Conservation (phyloP, 257 asterid species). For the Solanum bulbocastanum region DNA sequence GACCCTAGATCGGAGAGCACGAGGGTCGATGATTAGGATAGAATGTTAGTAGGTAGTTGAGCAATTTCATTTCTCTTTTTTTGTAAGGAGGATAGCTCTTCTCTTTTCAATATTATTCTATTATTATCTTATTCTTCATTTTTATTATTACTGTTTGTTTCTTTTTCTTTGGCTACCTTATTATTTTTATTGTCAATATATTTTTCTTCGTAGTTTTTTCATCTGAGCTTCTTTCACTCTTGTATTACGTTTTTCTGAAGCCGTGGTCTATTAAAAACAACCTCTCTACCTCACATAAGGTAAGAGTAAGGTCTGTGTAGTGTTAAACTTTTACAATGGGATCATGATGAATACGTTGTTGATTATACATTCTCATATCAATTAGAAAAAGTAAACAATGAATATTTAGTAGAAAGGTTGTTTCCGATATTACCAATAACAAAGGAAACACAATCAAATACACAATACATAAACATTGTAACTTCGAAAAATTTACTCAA, state of each 20-base stretch:
- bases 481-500: not conserved
- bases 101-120: not conserved
- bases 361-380: not conserved
- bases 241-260: not conserved
- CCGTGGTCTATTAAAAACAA: not conserved
- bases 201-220: not conserved
- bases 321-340: not conserved
- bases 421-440: not conserved
- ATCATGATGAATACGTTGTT: not conserved
- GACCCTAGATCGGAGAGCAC: not conserved
- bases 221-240: not conserved
- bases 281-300: not conserved
- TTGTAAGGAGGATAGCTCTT: not conserved
- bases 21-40: not conserved
- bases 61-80: too few relatives aligned
- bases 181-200: not conserved
- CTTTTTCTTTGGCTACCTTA: not conserved
- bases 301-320: not conserved
- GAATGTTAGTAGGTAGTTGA: not conserved
- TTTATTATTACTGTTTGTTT: not conserved
- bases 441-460: not conserved
- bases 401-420: not conserved
- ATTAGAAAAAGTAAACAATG: not conserved
- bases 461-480: not conserved
- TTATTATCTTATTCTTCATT: not conserved